These are phyloP conservation scores for Salix dunnii DNA, from an alignment of 345 rosid genomes.

Conservation along the genomic window DNA sequence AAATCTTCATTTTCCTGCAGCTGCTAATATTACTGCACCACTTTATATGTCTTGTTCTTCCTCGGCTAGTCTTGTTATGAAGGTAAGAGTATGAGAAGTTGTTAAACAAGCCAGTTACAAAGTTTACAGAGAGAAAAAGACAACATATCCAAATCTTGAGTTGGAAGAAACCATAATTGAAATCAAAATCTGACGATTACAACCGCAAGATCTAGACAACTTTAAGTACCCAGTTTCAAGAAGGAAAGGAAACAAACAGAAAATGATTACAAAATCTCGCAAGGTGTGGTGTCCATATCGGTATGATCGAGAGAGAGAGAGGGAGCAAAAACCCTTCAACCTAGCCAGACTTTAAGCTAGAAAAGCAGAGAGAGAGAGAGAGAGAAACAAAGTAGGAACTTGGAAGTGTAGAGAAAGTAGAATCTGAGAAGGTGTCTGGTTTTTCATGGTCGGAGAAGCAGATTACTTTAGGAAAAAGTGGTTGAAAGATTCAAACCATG, in stretches of 20 bases:
- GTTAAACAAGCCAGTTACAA: background rate
- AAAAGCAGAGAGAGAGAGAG: conserved; percentile 12
- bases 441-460: conserved; percentile 44
- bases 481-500: conserved; percentile 12
- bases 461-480: too few species aligned
- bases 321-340: conserved; percentile 11
- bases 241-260: conserved; percentile 7
- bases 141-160: conserved; percentile 2
- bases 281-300: conserved; percentile 13
- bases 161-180: conserved; percentile 17
- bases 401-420: background rate
- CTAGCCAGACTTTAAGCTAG: conserved; percentile 29
- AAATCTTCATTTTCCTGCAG: background rate
- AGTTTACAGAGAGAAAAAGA: conserved; percentile 6
- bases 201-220: conserved; percentile 19
- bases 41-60: background rate
- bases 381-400: background rate
- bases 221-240: conserved; percentile 5
- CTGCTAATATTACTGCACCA: background rate
- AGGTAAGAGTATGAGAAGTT: background rate
- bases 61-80: background rate
- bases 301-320: conserved; percentile 3
- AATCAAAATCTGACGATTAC: conserved; percentile 13
- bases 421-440: conserved; percentile 26
- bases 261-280: conserved; percentile 33